Percentiles rank a stretch among this genome's conserved stretches.
Evolutionary conservation across 2,329 filamentous ascomycete genomes (phyloP).

Genomic region (Botryotinia convoluta): DNA sequence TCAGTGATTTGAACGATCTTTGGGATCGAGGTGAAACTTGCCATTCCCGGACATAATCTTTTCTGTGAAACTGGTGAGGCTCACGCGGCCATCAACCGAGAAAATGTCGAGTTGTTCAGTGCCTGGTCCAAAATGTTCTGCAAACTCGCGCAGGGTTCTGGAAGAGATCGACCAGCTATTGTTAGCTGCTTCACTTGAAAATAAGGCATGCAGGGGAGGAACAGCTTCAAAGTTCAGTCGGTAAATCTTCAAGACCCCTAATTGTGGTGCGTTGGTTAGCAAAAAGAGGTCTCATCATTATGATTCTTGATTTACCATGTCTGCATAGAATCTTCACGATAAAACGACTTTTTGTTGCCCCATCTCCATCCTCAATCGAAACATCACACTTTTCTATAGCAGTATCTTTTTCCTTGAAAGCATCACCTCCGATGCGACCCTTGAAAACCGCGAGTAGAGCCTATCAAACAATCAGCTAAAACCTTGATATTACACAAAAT

Average conservation of each 20-base stretch:
- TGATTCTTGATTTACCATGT: slow-evolving; percentile 53
- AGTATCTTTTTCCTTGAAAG: slow-evolving; percentile 62
- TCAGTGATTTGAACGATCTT: slow-evolving; percentile 23
- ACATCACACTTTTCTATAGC: slow-evolving; percentile 74
- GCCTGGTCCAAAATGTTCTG: slow-evolving; percentile 77
- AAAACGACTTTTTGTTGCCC: slow-evolving; percentile 66
- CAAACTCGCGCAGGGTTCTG: slow-evolving; percentile 67
- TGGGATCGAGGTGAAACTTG: slow-evolving; percentile 32
- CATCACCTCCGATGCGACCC: slow-evolving; percentile 57
- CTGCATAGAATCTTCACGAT: slow-evolving; percentile 71
- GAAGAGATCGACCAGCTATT: slow-evolving; percentile 74
- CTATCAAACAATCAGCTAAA: slow-evolving; percentile 39
- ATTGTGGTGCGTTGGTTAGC: slow-evolving; percentile 11
- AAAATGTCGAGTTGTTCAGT: slow-evolving; percentile 80
- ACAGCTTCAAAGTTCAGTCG: slow-evolving; percentile 71
- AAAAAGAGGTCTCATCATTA: background rate
- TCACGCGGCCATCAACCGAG: slow-evolving; percentile 64
- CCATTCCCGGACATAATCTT: slow-evolving; percentile 69
- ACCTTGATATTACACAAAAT: background rate
- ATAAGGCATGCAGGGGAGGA: slow-evolving; percentile 73
- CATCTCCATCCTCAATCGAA: slow-evolving; percentile 66
- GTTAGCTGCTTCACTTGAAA: slow-evolving; percentile 61
- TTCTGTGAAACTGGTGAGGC: slow-evolving; percentile 80
- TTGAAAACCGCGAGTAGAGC: slow-evolving; percentile 73
- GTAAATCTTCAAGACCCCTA: slow-evolving; percentile 74